Evolutionary conservation across 2,329 filamentous ascomycete species (phyloP).

Genomic region (Fusarium sp.): DNA sequence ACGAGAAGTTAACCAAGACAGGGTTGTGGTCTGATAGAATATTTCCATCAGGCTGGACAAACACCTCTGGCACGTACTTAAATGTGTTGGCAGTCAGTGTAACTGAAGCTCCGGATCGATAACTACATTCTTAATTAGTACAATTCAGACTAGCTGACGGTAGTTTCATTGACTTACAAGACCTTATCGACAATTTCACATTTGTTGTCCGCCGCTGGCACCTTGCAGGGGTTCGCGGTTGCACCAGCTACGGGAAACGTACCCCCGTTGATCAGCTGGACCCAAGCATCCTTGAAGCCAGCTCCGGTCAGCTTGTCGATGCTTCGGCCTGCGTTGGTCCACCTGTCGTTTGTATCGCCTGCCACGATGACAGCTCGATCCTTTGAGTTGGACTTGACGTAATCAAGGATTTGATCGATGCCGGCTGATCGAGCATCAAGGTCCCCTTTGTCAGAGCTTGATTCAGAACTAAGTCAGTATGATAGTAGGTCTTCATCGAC

Average conservation of each 20-base stretch:
- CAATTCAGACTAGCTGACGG: fast-evolving
- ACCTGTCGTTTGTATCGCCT: constrained; percentile 76
- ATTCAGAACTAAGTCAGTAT: neutral
- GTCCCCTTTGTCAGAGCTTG: constrained; percentile 64
- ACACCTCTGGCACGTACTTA: constrained; percentile 68
- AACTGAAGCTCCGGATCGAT: constrained; percentile 64
- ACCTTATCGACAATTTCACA: constrained; percentile 79
- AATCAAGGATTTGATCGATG: constrained; percentile 69
- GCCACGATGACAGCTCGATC: constrained; percentile 74
- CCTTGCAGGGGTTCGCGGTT: constrained; percentile 62
- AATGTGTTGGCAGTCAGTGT: constrained; percentile 63
- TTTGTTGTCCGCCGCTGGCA: constrained; percentile 64
- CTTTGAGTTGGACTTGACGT: constrained; percentile 67
- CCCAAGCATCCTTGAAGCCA: constrained; percentile 70
- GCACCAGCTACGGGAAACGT: constrained; percentile 60
- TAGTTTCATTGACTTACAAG: constrained; percentile 53
- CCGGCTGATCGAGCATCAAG: constrained; percentile 69
- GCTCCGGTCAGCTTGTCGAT: constrained; percentile 65
- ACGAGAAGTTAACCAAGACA: constrained; percentile 66
- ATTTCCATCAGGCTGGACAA: constrained; percentile 68
- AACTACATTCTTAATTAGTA: constrained; percentile 48
- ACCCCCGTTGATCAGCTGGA: constrained; percentile 65
- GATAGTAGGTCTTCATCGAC: fast-evolving
- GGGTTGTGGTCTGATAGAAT: constrained; percentile 76
- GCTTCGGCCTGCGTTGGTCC: constrained; percentile 62